Evolutionary conservation across 2,329 filamentous ascomycete genomes (phyloP).

Genomic region (Aureobasidium namibiae): DNA sequence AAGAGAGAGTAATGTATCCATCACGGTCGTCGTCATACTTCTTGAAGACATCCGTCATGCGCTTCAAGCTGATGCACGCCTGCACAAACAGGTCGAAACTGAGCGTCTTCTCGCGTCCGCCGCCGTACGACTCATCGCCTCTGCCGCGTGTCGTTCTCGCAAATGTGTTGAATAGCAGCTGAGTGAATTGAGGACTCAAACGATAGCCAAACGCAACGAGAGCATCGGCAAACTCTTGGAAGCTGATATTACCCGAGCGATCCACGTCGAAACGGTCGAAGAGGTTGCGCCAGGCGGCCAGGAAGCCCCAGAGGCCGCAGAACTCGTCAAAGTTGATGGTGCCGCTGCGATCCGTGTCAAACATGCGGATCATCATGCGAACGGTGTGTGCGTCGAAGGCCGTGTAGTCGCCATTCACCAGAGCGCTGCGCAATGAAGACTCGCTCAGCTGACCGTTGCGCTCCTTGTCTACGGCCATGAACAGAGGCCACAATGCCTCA

Average conservation of each 20-base stretch:
- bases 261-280: slow-evolving; percentile 95
- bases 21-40: slow-evolving; percentile 96
- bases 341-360: slow-evolving; percentile 82
- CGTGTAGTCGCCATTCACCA: slow-evolving; percentile 95
- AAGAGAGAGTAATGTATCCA: slow-evolving; percentile 61
- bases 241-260: slow-evolving; percentile 74
- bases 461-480: slow-evolving; percentile 83
- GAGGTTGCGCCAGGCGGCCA: slow-evolving; percentile 85
- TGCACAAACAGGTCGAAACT: slow-evolving; percentile 93
- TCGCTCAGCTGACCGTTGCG: slow-evolving; percentile 77
- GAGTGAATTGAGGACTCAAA: slow-evolving; percentile 73
- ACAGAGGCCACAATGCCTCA: slow-evolving; percentile 69
- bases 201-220: slow-evolving; percentile 88
- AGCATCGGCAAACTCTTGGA: slow-evolving; percentile 81
- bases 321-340: slow-evolving; percentile 94
- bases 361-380: slow-evolving; percentile 99
- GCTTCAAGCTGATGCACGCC: slow-evolving; percentile 90
- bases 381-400: slow-evolving; percentile 91
- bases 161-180: slow-evolving; percentile 79
- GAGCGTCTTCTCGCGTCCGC: slow-evolving; percentile 30
- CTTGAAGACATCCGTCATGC: slow-evolving; percentile 99
- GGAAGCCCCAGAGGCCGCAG: slow-evolving; percentile 90
- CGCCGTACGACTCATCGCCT: slow-evolving; percentile 24
- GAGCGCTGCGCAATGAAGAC: slow-evolving; percentile 74
- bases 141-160: slow-evolving; percentile 43